Evolutionary conservation across 192 early-diverging fungal genomes (phyloP).

Genomic region (Coemansia sp.): DNA sequence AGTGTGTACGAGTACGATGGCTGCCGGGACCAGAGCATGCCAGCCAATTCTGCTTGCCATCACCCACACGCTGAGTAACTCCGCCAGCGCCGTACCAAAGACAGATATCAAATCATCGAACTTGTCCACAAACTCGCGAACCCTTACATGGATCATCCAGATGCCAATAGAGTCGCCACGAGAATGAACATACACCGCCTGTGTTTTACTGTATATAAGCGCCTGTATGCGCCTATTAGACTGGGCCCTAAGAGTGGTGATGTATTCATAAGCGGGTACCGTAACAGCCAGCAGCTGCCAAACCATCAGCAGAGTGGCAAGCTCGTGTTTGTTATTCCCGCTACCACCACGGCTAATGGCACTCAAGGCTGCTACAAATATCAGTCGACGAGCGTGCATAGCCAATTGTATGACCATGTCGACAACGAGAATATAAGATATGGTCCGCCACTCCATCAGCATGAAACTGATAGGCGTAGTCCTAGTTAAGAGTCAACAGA

Average conservation of each 20-base stretch:
- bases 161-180: neutral
- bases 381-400: constrained; percentile 1
- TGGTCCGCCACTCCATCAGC: neutral
- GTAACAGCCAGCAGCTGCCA: constrained; percentile 21
- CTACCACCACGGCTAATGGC: neutral
- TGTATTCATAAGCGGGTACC: neutral
- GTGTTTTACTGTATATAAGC: constrained; percentile 11
- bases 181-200: constrained; percentile 7
- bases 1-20: constrained; percentile 13
- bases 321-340: neutral
- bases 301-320: neutral
- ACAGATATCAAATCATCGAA: neutral
- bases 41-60: constrained; percentile 31
- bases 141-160: neutral
- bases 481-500: constrained; percentile 4
- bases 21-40: constrained; percentile 28
- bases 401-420: constrained; percentile 4
- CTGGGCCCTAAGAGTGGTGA: neutral
- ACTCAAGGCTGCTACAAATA: constrained; percentile 15
- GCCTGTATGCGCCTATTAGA: neutral
- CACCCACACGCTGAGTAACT: constrained; percentile 30
- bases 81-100: neutral
- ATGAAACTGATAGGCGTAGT: constrained; percentile 1
- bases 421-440: neutral
- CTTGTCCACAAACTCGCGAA: neutral